Evolutionary conservation across 2,329 filamentous ascomycete genomes (phyloP).

Genomic region (Capronia coronata): DNA sequence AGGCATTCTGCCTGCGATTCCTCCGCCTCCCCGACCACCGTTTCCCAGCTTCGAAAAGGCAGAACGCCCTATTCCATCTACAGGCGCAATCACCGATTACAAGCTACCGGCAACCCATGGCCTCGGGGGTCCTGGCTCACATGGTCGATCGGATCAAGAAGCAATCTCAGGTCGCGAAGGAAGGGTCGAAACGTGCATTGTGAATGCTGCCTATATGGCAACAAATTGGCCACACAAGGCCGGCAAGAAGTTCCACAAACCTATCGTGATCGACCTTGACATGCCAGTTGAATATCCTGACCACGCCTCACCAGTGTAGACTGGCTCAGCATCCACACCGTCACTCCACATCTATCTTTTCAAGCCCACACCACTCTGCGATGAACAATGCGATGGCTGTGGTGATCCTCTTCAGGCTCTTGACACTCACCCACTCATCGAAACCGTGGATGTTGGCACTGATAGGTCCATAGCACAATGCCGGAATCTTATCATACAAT

Average conservation of each 20-base stretch:
- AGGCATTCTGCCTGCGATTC: slow-evolving; percentile 26
- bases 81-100: not conserved
- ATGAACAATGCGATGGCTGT: slow-evolving; percentile 22
- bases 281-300: slow-evolving; percentile 43
- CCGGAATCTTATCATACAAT: slow-evolving; percentile 21
- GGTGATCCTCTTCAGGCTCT: slow-evolving; percentile 32
- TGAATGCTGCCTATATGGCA: slow-evolving; percentile 72
- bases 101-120: slow-evolving; percentile 3
- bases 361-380: slow-evolving; percentile 22
- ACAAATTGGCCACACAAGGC: slow-evolving; percentile 57
- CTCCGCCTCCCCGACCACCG: slow-evolving; percentile 3
- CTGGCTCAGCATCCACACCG: not conserved
- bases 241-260: slow-evolving; percentile 64
- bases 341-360: slow-evolving; percentile 13
- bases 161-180: slow-evolving; percentile 29
- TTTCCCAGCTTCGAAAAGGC: slow-evolving; percentile 20
- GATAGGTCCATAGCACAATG: slow-evolving; percentile 20
- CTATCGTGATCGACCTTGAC: slow-evolving; percentile 76
- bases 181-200: slow-evolving; percentile 64
- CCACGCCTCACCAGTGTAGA: not conserved
- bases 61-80: slow-evolving; percentile 7
- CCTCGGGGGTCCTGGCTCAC: slow-evolving; percentile 18
- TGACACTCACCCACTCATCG: slow-evolving; percentile 46
- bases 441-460: slow-evolving; percentile 45
- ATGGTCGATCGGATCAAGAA: slow-evolving; percentile 21